phyloP scores from a whole-genome alignment of 495 filamentous ascomycete species.

The Thozetella sp. region DNA sequence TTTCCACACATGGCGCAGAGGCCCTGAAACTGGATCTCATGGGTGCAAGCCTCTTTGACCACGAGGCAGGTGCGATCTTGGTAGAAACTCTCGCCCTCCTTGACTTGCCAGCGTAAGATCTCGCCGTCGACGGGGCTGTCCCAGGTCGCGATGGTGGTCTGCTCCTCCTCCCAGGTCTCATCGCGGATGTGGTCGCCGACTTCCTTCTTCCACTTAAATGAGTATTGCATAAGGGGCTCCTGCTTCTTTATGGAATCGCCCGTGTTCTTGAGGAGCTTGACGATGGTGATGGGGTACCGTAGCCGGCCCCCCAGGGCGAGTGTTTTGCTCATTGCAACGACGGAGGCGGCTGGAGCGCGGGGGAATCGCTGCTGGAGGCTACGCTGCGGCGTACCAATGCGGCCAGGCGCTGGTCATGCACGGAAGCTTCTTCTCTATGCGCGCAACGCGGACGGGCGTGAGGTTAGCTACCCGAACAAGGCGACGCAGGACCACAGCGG shows the following conservation, averaged over 20 bases:
- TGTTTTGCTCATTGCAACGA: conserved; percentile 31
- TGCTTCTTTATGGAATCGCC: conserved; percentile 75
- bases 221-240: conserved; percentile 80
- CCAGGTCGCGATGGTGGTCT: conserved; percentile 74
- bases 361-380: not conserved
- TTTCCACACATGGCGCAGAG: conserved; percentile 92
- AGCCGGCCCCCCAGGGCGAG: conserved; percentile 58
- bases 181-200: conserved; percentile 72
- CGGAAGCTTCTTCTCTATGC: not conserved
- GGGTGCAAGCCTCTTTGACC: conserved; percentile 88
- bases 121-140: conserved; percentile 81
- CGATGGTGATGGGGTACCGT: conserved; percentile 95
- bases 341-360: not conserved
- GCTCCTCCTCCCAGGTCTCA: conserved; percentile 55
- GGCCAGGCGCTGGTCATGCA: not conserved
- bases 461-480: not conserved
- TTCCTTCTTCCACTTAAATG: conserved; percentile 71
- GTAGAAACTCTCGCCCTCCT: conserved; percentile 69
- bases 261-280: conserved; percentile 74
- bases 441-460: too few species aligned
- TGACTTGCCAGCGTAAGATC: conserved; percentile 73
- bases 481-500: not conserved
- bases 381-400: not conserved
- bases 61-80: conserved; percentile 63
- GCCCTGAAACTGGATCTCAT: conserved; percentile 87